A percentile compares a stretch with the other conserved stretches of the same genome.
phyloP scores from a whole-genome alignment of 306 rosid species.

The Albizia julibrissin region DNA sequence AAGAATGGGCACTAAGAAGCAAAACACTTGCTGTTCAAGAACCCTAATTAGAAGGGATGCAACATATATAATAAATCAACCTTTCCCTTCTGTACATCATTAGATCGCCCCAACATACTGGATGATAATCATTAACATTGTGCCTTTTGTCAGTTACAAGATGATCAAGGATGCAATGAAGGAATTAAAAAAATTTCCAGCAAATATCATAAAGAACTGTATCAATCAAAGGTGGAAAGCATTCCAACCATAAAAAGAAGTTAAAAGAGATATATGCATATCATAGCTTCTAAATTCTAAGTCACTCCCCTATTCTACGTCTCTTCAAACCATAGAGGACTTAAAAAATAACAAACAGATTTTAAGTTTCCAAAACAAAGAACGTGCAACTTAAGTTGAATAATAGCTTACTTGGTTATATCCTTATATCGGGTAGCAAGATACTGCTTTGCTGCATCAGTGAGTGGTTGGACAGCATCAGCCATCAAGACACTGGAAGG shows the following conservation, averaged over 20 bases:
- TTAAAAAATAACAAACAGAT: background rate
- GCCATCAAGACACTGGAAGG: conserved; percentile 92
- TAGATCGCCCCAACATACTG: background rate
- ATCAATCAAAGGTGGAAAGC: background rate
- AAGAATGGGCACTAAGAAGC: background rate
- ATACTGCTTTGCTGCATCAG: conserved; percentile 89
- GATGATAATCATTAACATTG: background rate
- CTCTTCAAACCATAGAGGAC: background rate
- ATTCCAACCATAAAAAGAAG: background rate
- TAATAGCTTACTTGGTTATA: conserved; percentile 66
- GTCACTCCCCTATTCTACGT: background rate
- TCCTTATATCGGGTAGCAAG: conserved; percentile 86
- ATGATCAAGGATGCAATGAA: background rate
- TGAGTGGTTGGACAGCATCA: conserved; percentile 88
- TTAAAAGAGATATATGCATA: background rate
- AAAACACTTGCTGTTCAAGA: background rate
- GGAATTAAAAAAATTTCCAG: background rate
- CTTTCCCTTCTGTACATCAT: background rate
- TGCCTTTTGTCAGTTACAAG: background rate
- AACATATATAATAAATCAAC: background rate
- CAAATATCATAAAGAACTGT: background rate
- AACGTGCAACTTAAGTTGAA: background rate
- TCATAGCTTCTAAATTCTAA: background rate
- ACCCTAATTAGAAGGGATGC: background rate
- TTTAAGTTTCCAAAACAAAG: background rate